phyloP scores from a whole-genome alignment of 257 asterid species.

The Scutellaria galericulata region DNA sequence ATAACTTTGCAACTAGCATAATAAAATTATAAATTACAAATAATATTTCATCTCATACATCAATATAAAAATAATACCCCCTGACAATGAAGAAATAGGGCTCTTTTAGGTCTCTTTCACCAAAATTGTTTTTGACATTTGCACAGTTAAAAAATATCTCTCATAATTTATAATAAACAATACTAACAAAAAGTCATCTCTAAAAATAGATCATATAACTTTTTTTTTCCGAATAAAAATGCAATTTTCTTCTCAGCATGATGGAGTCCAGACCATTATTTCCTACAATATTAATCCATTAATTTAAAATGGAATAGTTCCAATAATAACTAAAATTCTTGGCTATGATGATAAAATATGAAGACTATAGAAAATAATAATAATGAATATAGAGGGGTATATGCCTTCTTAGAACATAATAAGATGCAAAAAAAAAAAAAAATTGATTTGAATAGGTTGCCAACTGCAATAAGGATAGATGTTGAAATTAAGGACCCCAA shows the following conservation, averaged over 20 bases:
- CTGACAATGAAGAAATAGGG: neutral
- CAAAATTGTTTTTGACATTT: neutral
- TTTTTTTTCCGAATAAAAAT: neutral
- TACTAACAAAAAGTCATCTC: neutral
- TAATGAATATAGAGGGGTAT: neutral
- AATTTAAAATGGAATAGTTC: too few species aligned
- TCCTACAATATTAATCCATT: too few species aligned
- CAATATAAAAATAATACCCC: neutral
- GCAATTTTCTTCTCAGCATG: too few species aligned
- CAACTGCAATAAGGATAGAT: slow-evolving; percentile 39
- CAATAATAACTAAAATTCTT: too few species aligned
- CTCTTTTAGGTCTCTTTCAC: neutral
- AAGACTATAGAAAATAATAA: too few species aligned
- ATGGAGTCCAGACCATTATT: too few species aligned
- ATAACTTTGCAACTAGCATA: neutral
- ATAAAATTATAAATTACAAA: neutral
- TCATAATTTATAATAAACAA: too few species aligned
- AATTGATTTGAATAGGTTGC: slow-evolving; percentile 39
- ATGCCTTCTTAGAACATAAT: neutral
- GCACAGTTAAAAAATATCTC: too few species aligned
- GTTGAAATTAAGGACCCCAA: slow-evolving; percentile 43
- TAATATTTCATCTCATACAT: neutral
- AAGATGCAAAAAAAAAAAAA: neutral
- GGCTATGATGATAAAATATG: too few species aligned
- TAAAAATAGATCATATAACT: neutral